Percentiles rank a stretch among this genome's conserved stretches.
Evolutionary conservation across 371 early-diverging fungal species (phyloP).

Genomic region (Blastocladiella emersonii): DNA sequence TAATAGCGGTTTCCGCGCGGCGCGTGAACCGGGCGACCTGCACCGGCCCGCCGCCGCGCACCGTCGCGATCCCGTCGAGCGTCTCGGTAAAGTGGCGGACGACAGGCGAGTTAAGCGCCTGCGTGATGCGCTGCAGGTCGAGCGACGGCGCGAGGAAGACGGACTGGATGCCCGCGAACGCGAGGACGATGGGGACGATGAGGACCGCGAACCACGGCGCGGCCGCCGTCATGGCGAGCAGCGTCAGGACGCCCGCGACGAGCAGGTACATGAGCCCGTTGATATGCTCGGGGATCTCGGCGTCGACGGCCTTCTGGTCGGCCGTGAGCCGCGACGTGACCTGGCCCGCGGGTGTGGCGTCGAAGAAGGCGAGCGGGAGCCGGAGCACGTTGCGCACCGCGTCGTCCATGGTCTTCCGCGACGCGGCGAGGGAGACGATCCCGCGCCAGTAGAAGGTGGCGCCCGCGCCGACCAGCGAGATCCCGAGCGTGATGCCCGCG

Average conservation of each 20-base stretch:
- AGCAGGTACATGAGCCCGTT: slow-evolving; percentile 18
- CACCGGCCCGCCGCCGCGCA: slow-evolving; percentile 29
- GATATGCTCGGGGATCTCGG: neutral
- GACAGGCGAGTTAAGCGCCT: slow-evolving; percentile 62
- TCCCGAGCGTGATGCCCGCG: slow-evolving; percentile 8
- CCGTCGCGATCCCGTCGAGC: slow-evolving; percentile 54
- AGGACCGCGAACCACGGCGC: slow-evolving; percentile 44
- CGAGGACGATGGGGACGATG: slow-evolving; percentile 33
- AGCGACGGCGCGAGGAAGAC: slow-evolving; percentile 58
- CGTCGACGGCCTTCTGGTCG: slow-evolving; percentile 16
- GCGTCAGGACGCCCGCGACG: slow-evolving; percentile 35
- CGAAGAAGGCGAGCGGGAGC: slow-evolving; percentile 23
- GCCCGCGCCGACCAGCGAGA: slow-evolving; percentile 10
- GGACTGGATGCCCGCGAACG: slow-evolving; percentile 51
- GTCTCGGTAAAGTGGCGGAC: slow-evolving; percentile 56
- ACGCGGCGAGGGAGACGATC: slow-evolving; percentile 13
- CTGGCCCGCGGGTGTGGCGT: slow-evolving; percentile 19
- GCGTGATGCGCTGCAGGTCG: slow-evolving; percentile 64
- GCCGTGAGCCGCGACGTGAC: slow-evolving; percentile 65
- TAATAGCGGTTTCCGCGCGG: too few species aligned
- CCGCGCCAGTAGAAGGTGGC: slow-evolving; percentile 31
- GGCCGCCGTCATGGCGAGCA: slow-evolving; percentile 39
- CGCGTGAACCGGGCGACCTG: too few species aligned
- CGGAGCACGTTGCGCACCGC: slow-evolving; percentile 13
- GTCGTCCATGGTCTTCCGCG: slow-evolving; percentile 2